phyloP scores from a whole-genome alignment of 129 eudicot species.

The Pseudognaphalium luteoalbum region DNA sequence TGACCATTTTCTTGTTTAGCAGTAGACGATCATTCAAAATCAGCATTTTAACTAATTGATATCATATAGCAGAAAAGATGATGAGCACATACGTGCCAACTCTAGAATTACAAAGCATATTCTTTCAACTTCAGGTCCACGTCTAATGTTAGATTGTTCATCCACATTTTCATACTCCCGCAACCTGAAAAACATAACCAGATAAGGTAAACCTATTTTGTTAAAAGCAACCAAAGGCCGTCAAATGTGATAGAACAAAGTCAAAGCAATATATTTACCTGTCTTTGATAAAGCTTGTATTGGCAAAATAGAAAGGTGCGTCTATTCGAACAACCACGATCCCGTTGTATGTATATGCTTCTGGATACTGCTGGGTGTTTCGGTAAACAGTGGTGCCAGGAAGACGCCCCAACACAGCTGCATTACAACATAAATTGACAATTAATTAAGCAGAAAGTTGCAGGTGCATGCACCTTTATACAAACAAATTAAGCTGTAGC shows the following conservation, averaged over 20 bases:
- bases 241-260: background rate
- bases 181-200: constrained; percentile 48
- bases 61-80: constrained; percentile 9
- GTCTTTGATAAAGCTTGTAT: constrained; percentile 93
- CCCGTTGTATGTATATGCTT: constrained; percentile 87
- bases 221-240: constrained; percentile 11
- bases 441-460: background rate
- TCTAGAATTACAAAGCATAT: constrained; percentile 77
- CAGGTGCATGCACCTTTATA: constrained; percentile 3
- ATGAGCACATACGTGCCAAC: constrained; percentile 78
- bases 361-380: constrained; percentile 90
- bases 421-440: constrained; percentile 9
- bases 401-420: constrained; percentile 98
- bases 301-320: constrained; percentile 98
- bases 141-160: constrained; percentile 54
- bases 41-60: background rate
- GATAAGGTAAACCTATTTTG: background rate
- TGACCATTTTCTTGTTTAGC: constrained; percentile 1
- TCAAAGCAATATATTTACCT: constrained; percentile 47
- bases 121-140: constrained; percentile 90
- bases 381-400: constrained; percentile 98
- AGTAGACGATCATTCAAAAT: background rate
- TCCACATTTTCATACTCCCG: constrained; percentile 71
- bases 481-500: background rate
- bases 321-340: constrained; percentile 94